phyloP scores from a whole-genome alignment of 352 stramenopile species.

The Phytophthora sp. region DNA sequence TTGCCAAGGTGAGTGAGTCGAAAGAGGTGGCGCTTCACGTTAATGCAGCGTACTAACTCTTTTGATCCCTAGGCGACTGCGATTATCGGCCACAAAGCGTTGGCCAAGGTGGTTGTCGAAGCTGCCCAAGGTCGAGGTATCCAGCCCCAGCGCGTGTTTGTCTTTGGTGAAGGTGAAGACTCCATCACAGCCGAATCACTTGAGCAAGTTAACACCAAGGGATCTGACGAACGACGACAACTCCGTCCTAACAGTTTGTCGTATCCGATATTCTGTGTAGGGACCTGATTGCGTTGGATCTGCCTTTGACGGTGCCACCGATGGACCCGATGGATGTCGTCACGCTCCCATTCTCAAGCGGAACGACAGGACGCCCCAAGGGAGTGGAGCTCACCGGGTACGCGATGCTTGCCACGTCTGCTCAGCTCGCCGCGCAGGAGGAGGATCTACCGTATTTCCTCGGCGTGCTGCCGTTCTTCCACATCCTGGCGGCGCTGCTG shows the following conservation, averaged over 20 bases:
- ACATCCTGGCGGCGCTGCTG: no score
- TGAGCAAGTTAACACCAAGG: not conserved
- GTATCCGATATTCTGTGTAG: conserved; percentile 60
- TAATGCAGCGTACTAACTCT: no score
- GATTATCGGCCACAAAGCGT: conserved; percentile 15
- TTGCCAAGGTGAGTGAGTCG: conserved; percentile 12
- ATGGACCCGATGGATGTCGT: conserved; percentile 30
- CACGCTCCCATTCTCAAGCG: conserved; percentile 90
- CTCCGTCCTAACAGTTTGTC: conserved; percentile 88
- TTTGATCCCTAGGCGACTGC: conserved; percentile 30
- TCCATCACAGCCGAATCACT: conserved; percentile 2
- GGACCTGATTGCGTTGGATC: conserved; percentile 18
- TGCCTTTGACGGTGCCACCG: conserved; percentile 14
- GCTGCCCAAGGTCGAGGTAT: conserved; percentile 11
- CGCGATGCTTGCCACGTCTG: conserved; percentile 80
- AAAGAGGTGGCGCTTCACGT: no score
- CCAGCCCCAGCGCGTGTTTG: conserved; percentile 17
- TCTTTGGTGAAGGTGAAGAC: conserved; percentile 22
- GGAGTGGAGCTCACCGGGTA: conserved; percentile 88
- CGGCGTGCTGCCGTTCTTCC: conserved; percentile 90
- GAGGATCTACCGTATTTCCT: conserved; percentile 28
- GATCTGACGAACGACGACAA: no score
- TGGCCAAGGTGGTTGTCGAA: conserved; percentile 18
- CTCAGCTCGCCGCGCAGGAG: conserved; percentile 48
- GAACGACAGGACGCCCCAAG: conserved; percentile 90